A percentile compares a stretch with the other conserved stretches of the same genome.
Conservation (phyloP, 116 monocot genomes). For the Trichopus zeylanicus region DNA sequence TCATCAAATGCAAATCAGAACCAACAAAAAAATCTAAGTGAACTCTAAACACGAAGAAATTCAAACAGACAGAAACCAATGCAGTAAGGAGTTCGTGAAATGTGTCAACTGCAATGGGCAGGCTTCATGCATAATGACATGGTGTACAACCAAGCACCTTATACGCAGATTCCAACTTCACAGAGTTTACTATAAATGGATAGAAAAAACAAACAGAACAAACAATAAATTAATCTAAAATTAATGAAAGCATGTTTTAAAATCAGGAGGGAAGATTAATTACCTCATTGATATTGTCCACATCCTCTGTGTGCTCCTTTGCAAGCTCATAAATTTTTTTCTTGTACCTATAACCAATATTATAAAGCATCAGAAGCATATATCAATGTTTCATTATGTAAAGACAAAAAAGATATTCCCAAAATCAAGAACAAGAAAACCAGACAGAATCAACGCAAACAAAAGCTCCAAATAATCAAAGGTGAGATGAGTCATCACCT, state of each 20-base stretch:
- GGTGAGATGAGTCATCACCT: conserved; percentile 31
- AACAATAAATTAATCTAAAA: background rate
- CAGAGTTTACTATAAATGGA: no score
- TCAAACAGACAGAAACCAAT: no score
- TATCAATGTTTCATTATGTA: background rate
- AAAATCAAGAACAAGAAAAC: background rate
- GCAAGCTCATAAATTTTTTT: conserved; percentile 80
- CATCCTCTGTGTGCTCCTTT: conserved; percentile 54
- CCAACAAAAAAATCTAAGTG: no score
- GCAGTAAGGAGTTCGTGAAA: no score
- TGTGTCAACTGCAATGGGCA: no score
- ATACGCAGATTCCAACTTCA: no score
- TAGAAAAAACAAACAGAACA: background rate
- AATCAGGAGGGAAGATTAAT: background rate
- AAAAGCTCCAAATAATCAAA: background rate
- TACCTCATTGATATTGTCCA: conserved; percentile 60
- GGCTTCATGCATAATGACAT: no score
- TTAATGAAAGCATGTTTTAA: background rate
- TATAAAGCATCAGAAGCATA: background rate
- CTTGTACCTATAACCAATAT: conserved; percentile 59
- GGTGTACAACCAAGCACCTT: no score
- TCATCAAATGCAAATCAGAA: no score
- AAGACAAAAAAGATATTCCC: background rate
- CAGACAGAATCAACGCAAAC: background rate
- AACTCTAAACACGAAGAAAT: no score